phyloP scores from a whole-genome alignment of 495 filamentous ascomycete species.

The Trichoderma parareesei region DNA sequence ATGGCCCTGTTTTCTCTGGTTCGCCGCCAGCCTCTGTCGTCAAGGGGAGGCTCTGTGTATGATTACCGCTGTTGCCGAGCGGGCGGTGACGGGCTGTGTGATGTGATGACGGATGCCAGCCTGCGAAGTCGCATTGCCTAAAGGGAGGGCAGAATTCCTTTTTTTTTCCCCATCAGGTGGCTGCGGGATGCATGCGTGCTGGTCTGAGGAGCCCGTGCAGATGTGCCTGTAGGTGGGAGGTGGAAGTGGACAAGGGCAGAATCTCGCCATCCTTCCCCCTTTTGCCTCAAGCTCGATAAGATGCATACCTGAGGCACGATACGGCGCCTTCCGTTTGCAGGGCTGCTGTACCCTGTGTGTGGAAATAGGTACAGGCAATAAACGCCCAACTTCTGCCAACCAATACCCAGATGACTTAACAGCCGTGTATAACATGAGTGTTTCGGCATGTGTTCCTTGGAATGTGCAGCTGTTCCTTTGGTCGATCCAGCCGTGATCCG shows the following conservation, averaged over 20 bases:
- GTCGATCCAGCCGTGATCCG: no score
- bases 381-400: no score
- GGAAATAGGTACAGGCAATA: no score
- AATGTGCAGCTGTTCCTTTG: no score
- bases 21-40: no score
- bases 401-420: no score
- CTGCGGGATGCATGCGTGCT: no score
- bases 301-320: no score
- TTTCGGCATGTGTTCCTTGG: no score
- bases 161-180: no score
- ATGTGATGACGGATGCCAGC: neutral
- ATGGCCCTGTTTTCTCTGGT: neutral
- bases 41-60: neutral
- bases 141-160: neutral
- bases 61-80: neutral
- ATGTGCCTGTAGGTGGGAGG: neutral
- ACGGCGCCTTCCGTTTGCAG: neutral
- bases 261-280: neutral
- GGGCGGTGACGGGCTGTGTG: neutral
- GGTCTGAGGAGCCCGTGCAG: no score
- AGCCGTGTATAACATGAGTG: neutral
- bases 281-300: neutral
- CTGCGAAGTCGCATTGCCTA: neutral
- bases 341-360: neutral
- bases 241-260: neutral